phyloP scores from a whole-genome alignment of 2,329 filamentous ascomycete genomes.

The Neonectria sp. region DNA sequence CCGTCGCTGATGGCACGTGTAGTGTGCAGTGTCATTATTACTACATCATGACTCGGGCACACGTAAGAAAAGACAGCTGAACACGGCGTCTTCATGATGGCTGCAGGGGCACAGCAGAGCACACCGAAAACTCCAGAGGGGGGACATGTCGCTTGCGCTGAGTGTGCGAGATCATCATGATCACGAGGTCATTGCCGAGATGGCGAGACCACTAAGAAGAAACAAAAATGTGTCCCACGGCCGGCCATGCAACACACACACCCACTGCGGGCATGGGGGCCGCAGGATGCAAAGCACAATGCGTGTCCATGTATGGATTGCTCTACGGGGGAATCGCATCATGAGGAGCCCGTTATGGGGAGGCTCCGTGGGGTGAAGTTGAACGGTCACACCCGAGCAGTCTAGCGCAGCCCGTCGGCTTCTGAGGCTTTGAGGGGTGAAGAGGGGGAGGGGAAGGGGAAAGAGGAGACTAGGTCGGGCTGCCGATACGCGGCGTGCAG shows the following conservation, averaged over 20 bases:
- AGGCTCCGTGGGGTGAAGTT: constrained; percentile 21
- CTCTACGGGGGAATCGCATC: background rate
- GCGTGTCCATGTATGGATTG: background rate
- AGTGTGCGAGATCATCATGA: constrained; percentile 20
- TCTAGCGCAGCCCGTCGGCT: constrained; percentile 5
- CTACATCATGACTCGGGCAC: background rate
- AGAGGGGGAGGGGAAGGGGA: background rate
- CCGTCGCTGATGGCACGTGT: background rate
- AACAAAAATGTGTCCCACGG: background rate
- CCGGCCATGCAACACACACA: background rate
- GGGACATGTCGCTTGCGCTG: constrained; percentile 13
- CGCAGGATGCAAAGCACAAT: constrained; percentile 8
- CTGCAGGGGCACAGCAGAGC: background rate
- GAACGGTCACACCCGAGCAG: constrained; percentile 10
- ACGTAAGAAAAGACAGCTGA: background rate
- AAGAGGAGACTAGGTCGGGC: background rate
- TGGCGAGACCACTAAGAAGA: constrained; percentile 1
- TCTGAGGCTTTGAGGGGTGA: background rate
- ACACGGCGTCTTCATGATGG: background rate
- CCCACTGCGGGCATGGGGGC: background rate
- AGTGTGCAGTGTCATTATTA: background rate
- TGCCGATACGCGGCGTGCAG: constrained; percentile 8
- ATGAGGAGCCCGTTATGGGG: constrained; percentile 10
- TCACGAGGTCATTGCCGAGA: constrained; percentile 27
- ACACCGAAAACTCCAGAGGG: background rate